phyloP scores from a whole-genome alignment of 2,329 filamentous ascomycete genomes.

The Trichoderma oligosporum region DNA sequence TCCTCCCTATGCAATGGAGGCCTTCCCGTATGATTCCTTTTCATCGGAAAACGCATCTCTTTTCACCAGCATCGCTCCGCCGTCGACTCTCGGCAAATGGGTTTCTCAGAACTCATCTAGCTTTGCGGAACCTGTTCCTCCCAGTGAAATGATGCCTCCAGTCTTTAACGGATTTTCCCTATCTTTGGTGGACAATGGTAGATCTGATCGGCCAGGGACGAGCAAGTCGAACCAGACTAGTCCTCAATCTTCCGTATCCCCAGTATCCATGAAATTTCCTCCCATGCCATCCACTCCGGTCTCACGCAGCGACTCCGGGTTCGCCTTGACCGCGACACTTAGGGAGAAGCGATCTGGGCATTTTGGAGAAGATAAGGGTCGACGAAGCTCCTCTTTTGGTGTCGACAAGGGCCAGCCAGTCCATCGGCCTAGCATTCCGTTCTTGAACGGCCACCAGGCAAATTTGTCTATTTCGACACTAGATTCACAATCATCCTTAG shows the following conservation, averaged over 20 bases:
- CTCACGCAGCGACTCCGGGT: conserved; percentile 89
- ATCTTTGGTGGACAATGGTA: conserved; percentile 63
- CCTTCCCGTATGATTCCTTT: conserved; percentile 86
- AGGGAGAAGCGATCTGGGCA: conserved; percentile 93
- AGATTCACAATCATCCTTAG: conserved; percentile 67
- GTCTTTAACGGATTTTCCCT: conserved; percentile 91
- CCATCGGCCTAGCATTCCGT: conserved; percentile 69
- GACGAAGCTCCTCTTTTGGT: conserved; percentile 90
- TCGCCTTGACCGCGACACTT: conserved; percentile 77
- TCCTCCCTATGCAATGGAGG: conserved; percentile 87
- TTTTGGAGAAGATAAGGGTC: conserved; percentile 72
- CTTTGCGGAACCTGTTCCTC: conserved; percentile 66
- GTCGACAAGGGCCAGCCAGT: conserved; percentile 64
- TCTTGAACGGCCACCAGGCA: conserved; percentile 61
- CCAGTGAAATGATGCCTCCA: conserved; percentile 52
- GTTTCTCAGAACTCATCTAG: conserved; percentile 85
- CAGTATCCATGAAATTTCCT: conserved; percentile 73
- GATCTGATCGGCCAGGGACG: conserved; percentile 73
- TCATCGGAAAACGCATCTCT: conserved; percentile 79
- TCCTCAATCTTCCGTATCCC: conserved; percentile 65
- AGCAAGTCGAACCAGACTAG: conserved; percentile 61
- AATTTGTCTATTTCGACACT: conserved; percentile 58
- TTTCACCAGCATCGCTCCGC: conserved; percentile 67
- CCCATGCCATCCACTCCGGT: conserved; percentile 70
- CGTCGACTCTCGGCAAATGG: conserved; percentile 76